phyloP scores from a whole-genome alignment of 2,329 filamentous ascomycete genomes.

The Cylindrodendrum hubeiense region DNA sequence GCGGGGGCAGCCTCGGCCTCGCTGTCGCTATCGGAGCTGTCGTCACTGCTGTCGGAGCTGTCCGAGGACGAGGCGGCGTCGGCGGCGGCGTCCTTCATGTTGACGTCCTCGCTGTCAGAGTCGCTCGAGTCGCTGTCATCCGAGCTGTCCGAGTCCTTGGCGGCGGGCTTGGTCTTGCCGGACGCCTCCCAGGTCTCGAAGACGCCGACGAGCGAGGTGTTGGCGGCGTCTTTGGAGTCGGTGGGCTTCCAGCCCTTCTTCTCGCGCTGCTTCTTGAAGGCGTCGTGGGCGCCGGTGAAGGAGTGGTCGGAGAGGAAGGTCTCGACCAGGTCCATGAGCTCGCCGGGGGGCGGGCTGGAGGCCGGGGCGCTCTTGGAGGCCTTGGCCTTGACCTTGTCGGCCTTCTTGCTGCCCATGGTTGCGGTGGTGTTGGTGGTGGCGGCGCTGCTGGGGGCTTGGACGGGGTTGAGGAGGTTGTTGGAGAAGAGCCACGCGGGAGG shows the following conservation, averaged over 20 bases:
- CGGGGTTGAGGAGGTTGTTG: slow-evolving; percentile 50
- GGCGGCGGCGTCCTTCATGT: slow-evolving; percentile 59
- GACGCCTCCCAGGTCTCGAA: slow-evolving; percentile 63
- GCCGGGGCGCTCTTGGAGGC: slow-evolving; percentile 34
- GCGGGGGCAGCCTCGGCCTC: slow-evolving; percentile 41
- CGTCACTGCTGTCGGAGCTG: slow-evolving; percentile 44
- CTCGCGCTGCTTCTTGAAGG: slow-evolving; percentile 73
- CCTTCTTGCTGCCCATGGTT: slow-evolving; percentile 53
- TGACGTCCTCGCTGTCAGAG: slow-evolving; percentile 54
- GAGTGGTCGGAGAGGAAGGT: slow-evolving; percentile 75
- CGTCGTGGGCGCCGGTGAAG: slow-evolving; percentile 71
- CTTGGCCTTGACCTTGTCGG: slow-evolving; percentile 38
- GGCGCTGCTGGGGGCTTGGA: slow-evolving; percentile 26
- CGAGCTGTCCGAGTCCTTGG: slow-evolving; percentile 27
- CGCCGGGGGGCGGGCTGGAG: slow-evolving; percentile 60
- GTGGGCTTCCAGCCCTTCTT: slow-evolving; percentile 61
- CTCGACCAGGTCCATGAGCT: slow-evolving; percentile 76
- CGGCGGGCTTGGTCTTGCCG: slow-evolving; percentile 38
- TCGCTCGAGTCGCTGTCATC: slow-evolving; percentile 45
- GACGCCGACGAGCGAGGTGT: slow-evolving; percentile 61
- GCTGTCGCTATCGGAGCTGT: slow-evolving; percentile 36
- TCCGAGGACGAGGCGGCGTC: slow-evolving; percentile 47
- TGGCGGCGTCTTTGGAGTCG: slow-evolving; percentile 23
- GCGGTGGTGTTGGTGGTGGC: slow-evolving; percentile 26
- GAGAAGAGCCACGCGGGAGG: slow-evolving; percentile 60